A percentile compares a stretch with the other conserved stretches of the same genome.
phyloP scores from a whole-genome alignment of 2,329 filamentous ascomycete species.

The Diplodia seriata region DNA sequence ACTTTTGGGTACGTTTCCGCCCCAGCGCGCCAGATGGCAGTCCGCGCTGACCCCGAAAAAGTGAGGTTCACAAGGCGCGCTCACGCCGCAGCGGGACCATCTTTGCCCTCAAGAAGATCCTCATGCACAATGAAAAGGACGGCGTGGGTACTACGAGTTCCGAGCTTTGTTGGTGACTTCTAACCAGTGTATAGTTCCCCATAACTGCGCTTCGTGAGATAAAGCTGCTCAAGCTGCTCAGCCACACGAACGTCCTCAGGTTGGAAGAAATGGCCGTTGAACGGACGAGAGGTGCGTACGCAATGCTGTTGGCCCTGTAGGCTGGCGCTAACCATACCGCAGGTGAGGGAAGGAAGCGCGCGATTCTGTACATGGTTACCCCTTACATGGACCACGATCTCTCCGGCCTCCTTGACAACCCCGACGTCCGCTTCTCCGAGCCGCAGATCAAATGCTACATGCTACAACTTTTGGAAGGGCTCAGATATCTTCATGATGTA shows the following conservation, averaged over 20 bases:
- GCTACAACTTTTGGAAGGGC: conserved; percentile 86
- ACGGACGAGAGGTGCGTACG: conserved; percentile 64
- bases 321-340: conserved; percentile 54
- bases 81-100: conserved; percentile 75
- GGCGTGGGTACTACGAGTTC: conserved; percentile 63
- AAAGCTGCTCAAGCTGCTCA: conserved; percentile 94
- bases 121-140: conserved; percentile 99
- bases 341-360: conserved; percentile 66
- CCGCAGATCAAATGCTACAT: conserved; percentile 98
- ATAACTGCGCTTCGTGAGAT: conserved; percentile 97
- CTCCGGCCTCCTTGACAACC: conserved; percentile 95
- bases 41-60: conserved; percentile 41
- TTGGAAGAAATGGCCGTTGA: conserved; percentile 98
- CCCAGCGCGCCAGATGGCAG: conserved; percentile 28
- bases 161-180: conserved; percentile 23
- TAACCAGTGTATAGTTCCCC: conserved; percentile 69
- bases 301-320: conserved; percentile 57
- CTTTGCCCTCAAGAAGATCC: conserved; percentile 95
- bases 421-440: conserved; percentile 83
- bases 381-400: conserved; percentile 99
- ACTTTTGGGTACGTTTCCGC: conserved; percentile 77
- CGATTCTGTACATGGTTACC: conserved; percentile 97
- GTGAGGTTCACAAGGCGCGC: conserved; percentile 88
- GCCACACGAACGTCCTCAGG: conserved; percentile 83
- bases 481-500: conserved; percentile 83